These are phyloP conservation scores for Geranium rotundifolium DNA, from an alignment of 345 rosid genomes.

Conservation along the genomic window DNA sequence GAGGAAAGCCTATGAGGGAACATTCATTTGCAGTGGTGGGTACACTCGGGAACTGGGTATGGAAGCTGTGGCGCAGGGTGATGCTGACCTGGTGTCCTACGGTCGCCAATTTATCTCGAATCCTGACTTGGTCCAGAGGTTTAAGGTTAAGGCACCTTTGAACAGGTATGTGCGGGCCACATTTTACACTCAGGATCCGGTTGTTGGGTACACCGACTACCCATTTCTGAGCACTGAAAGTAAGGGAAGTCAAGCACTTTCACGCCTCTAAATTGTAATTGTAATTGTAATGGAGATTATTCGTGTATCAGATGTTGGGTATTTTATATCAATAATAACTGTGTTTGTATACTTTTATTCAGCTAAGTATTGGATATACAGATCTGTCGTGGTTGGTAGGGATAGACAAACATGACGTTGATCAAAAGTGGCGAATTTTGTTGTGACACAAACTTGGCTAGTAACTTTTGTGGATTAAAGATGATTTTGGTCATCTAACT, in stretches of 20 bases:
- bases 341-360: background rate
- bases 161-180: conserved; percentile 54
- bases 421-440: no score
- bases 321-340: background rate
- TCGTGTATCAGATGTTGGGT: background rate
- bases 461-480: no score
- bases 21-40: conserved; percentile 70
- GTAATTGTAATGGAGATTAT: background rate
- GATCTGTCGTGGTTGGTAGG: no score
- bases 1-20: conserved; percentile 52
- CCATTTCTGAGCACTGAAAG: conserved; percentile 25
- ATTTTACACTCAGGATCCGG: conserved; percentile 61
- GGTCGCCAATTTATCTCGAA: conserved; percentile 79
- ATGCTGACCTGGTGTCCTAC: conserved; percentile 64
- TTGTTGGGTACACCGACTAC: conserved; percentile 72
- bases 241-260: conserved; percentile 7
- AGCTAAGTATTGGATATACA: no score
- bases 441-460: no score
- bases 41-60: conserved; percentile 59
- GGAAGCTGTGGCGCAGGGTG: conserved; percentile 51
- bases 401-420: no score
- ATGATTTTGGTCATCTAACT: no score
- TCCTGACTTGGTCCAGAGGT: conserved; percentile 62
- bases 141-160: conserved; percentile 42
- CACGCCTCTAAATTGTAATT: conserved; percentile 19